Conservation (phyloP, 441 rosid species). For the Lepidium campestre region DNA sequence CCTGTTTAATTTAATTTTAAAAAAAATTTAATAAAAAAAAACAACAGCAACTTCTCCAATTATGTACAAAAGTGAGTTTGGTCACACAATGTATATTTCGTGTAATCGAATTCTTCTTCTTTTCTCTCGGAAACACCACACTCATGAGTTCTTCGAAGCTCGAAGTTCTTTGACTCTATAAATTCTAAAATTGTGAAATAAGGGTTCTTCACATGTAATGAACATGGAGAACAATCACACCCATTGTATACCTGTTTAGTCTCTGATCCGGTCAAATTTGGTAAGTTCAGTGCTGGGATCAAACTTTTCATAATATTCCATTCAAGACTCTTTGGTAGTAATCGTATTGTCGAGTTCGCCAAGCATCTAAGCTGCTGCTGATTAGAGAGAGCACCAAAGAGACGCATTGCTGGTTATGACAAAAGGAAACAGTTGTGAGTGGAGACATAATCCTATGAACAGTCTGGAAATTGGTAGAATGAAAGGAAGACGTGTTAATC, state of each 20-base stretch:
- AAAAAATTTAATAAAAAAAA: neutral
- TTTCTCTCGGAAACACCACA: neutral
- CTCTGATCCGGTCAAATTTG: neutral
- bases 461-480: neutral
- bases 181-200: neutral
- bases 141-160: neutral
- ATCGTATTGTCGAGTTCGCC: slow-evolving; percentile 97
- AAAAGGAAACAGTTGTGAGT: slow-evolving; percentile 11
- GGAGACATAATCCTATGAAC: neutral
- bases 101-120: neutral
- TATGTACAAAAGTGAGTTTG: neutral
- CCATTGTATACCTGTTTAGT: neutral
- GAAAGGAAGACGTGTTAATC: neutral
- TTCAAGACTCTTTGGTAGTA: slow-evolving; percentile 93
- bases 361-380: slow-evolving; percentile 21
- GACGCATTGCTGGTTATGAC: neutral
- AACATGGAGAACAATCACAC: slow-evolving; percentile 1
- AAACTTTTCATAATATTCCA: slow-evolving; percentile 65
- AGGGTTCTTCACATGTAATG: neutral
- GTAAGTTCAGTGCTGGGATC: neutral
- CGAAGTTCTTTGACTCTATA: neutral
- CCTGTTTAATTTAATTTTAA: neutral
- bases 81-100: neutral
- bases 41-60: neutral
- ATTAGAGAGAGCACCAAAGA: slow-evolving; percentile 1